Base-by-base conservation (phyloP, 2,329 filamentous ascomycete species). In the Thielaviopsis punctulata region DNA sequence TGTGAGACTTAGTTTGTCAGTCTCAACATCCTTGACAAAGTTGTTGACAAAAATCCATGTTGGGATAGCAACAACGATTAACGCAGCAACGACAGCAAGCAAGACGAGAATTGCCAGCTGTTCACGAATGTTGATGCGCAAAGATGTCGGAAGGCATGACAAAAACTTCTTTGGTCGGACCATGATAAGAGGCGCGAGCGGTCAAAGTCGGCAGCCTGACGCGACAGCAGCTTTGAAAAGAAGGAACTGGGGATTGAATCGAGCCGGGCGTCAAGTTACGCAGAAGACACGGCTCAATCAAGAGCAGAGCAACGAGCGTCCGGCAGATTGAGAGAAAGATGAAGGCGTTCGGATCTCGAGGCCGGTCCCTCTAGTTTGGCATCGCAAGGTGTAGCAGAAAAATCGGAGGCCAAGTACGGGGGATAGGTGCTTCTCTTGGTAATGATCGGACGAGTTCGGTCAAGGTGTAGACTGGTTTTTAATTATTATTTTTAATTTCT, bases 91-190 rank as follows among this genome's bases (percentile, higher is more conserved):
- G 48, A 86, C 80, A 55, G 84, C 79, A 55, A 86, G 62, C 58
- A 92, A 71, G 61, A 95, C 86, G 57, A 95, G 73, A 64, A 81
- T 73, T 58, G 80, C 86, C 60, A 95, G 75, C 75, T 95, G 89
- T 68, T 89, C 82, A 59, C 87, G 78, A 61, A 95, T 95, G 54
- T 84, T 82, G 64, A 95, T 79, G 65, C 87, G 80, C 86, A 95
- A 90, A 54, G 52, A 64, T 18, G 49, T 52, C 22, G 50, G 56
- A 27, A 52, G 47, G 53, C 53, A 55, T 52, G 49, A 55, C n/a
- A 55, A 33, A 19, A 52, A 55, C 43, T 44, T 46, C 43, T 51
- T 49, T 7, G 50, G 50, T 30, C 53, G 49, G 27, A 55, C 53
- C 53, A 55, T 55, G 44, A 27, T 51, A 19, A n/a, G 19, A 7